Percentiles rank a stretch among this genome's conserved stretches.
phyloP scores from a whole-genome alignment of 1,284 basidiomycete species.

The Agroathelia rolfsii region DNA sequence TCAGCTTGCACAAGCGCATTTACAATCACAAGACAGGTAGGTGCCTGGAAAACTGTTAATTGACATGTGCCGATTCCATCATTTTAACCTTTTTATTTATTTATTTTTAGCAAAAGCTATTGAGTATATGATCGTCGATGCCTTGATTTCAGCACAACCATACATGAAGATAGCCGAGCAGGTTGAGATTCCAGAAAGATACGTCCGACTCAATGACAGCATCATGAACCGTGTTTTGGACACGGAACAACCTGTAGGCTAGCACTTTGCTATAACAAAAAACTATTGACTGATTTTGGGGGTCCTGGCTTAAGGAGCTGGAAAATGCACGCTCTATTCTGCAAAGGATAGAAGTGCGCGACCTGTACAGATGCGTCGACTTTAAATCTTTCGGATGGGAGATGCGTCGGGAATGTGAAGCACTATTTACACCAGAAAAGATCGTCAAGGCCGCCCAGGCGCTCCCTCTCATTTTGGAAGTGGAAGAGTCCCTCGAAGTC shows the following conservation, averaged over 20 bases:
- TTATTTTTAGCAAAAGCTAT: slow-evolving; percentile 50
- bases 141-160: slow-evolving; percentile 53
- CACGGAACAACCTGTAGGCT: slow-evolving; percentile 34
- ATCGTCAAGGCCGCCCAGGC: slow-evolving; percentile 44
- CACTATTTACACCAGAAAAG: slow-evolving; percentile 37
- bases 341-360: slow-evolving; percentile 44
- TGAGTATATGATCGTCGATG: slow-evolving; percentile 74
- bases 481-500: neutral
- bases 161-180: slow-evolving; percentile 46
- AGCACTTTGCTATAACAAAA: neutral
- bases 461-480: slow-evolving; percentile 10
- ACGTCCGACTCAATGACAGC: slow-evolving; percentile 55
- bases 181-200: slow-evolving; percentile 49
- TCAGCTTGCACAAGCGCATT: slow-evolving; percentile 65
- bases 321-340: slow-evolving; percentile 48
- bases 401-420: slow-evolving; percentile 26
- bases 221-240: slow-evolving; percentile 51
- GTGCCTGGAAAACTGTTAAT: slow-evolving; percentile 12
- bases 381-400: slow-evolving; percentile 51
- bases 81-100: neutral
- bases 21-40: slow-evolving; percentile 71
- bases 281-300: neutral
- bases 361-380: slow-evolving; percentile 64
- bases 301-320: slow-evolving; percentile 37
- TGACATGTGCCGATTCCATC: neutral